Percentiles rank a stretch among this genome's conserved stretches.
Evolutionary conservation across 1,284 basidiomycete genomes (phyloP).

Genomic region (Sutorius eximius): DNA sequence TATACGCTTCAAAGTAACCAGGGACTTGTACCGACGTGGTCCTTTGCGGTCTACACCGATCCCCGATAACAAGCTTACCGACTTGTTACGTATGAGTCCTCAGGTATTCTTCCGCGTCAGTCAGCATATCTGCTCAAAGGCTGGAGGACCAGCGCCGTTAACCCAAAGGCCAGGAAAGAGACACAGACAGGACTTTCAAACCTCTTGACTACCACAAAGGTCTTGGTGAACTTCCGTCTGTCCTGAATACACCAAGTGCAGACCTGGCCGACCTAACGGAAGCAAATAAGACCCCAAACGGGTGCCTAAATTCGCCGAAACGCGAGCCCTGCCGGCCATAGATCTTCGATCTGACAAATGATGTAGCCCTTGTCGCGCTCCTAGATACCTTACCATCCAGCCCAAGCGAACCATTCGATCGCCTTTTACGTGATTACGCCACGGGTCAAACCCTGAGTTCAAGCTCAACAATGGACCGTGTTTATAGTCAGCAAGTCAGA

Average conservation of each 20-base stretch:
- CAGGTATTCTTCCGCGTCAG: not conserved
- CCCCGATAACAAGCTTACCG: constrained; percentile 6
- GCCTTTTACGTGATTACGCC: constrained; percentile 15
- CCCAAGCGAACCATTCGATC: constrained; percentile 6
- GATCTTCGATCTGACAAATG: not conserved
- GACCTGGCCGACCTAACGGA: constrained; percentile 5
- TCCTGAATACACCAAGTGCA: not conserved
- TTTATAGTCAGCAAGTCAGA: constrained; percentile 30
- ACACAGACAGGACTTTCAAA: not conserved
- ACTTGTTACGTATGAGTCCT: constrained; percentile 17
- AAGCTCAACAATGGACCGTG: constrained; percentile 27
- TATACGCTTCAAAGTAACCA: constrained; percentile 30
- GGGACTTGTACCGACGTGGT: constrained; percentile 13
- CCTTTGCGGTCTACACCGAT: constrained; percentile 10
- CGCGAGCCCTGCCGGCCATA: not conserved
- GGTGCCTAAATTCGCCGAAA: constrained; percentile 2
- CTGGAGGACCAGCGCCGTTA: not conserved
- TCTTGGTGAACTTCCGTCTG: not conserved
- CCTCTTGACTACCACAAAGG: not conserved
- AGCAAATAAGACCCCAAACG: constrained; percentile 9
- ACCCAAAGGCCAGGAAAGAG: not conserved
- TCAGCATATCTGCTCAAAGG: not conserved
- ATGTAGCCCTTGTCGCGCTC: constrained; percentile 6
- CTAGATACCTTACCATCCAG: constrained; percentile 2
- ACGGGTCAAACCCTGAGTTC: constrained; percentile 18